Percentiles rank a stretch among this genome's conserved stretches.
These are phyloP conservation scores for Mycena crocata DNA, from an alignment of 768 basidiomycete species.

Conservation along the genomic window DNA sequence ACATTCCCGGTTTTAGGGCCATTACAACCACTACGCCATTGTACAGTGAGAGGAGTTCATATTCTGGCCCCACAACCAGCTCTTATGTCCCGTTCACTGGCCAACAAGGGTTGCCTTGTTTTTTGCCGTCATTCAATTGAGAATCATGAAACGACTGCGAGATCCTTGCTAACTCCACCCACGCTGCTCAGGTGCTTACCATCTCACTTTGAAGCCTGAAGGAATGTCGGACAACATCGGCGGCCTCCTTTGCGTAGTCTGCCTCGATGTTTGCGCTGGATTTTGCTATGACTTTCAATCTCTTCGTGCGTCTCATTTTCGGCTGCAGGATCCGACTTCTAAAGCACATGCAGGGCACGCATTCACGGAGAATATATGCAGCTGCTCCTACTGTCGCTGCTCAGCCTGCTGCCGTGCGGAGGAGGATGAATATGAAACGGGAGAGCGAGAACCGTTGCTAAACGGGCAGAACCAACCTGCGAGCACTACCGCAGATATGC, in stretches of 20 bases:
- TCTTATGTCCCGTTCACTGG: too few species aligned
- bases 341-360: conserved; percentile 16
- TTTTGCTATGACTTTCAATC: conserved; percentile 26
- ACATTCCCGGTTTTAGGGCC: conserved; percentile 88
- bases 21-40: conserved; percentile 82
- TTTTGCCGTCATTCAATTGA: too few species aligned
- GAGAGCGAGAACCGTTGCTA: conserved; percentile 26
- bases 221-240: conserved; percentile 3
- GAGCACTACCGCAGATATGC: not conserved
- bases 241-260: conserved; percentile 8
- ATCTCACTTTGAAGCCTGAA: not conserved
- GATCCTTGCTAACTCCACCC: too few species aligned
- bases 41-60: conserved; percentile 34
- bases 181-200: too few species aligned
- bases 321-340: not conserved
- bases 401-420: not conserved
- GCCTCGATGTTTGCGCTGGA: conserved; percentile 29
- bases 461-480: not conserved
- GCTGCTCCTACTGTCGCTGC: conserved; percentile 22
- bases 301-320: conserved; percentile 17
- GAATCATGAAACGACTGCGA: too few species aligned
- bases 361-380: conserved; percentile 19
- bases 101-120: too few species aligned
- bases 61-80: too few species aligned
- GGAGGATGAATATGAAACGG: conserved; percentile 7